Evolutionary conservation across 345 rosid species (phyloP).

Genomic region (Isatis tinctoria): DNA sequence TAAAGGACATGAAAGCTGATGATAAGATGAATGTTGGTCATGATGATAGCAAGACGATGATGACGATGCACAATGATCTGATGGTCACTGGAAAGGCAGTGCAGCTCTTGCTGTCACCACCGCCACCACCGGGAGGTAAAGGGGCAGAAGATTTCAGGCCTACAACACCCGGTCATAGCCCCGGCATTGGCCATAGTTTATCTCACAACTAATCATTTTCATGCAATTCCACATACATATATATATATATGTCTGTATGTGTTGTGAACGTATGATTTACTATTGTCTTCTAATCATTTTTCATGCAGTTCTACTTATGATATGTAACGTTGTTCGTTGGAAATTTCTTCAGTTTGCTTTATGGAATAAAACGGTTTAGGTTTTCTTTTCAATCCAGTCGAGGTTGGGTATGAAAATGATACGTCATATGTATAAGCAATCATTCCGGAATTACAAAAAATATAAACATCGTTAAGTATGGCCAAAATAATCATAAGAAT

Average conservation of each 20-base stretch:
- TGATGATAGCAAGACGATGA: constrained; percentile 2
- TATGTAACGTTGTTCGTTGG: background rate
- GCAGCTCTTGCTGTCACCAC: constrained; percentile 18
- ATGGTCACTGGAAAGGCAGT: background rate
- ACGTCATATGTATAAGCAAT: background rate
- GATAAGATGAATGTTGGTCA: background rate
- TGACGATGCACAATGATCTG: background rate
- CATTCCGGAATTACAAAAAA: background rate
- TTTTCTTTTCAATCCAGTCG: background rate
- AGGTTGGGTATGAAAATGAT: background rate
- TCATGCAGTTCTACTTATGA: background rate
- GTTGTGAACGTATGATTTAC: background rate
- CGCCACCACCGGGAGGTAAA: constrained; percentile 25
- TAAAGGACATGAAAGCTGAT: constrained; percentile 15
- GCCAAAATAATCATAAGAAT: background rate
- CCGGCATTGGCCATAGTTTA: constrained; percentile 52
- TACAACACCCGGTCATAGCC: constrained; percentile 61
- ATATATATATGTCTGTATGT: background rate
- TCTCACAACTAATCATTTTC: constrained; percentile 12
- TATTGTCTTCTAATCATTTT: background rate
- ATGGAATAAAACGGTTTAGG: constrained; percentile 6
- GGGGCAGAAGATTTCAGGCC: constrained; percentile 52
- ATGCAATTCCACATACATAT: constrained; percentile 5
- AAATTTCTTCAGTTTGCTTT: background rate
- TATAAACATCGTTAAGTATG: background rate